Conservation (phyloP, 306 rosid species). For the Senna tora region DNA sequence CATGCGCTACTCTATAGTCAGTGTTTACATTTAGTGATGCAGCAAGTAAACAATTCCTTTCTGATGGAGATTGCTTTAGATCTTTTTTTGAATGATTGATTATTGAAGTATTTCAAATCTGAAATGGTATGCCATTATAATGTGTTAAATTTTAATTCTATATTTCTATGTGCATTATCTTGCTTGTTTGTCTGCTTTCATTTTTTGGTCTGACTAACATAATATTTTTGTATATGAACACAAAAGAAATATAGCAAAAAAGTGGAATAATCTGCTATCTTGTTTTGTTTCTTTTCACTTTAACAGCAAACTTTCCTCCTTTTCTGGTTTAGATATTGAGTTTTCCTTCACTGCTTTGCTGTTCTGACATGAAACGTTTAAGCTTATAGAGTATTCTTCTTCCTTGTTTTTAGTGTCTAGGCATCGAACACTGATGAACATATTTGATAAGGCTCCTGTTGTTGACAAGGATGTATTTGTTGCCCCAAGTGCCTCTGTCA, state of each 20-base stretch:
- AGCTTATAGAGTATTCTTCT: constrained; percentile 11
- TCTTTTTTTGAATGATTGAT: constrained; percentile 16
- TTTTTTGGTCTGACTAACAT: neutral
- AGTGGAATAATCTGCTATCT: neutral
- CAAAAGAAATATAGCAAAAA: neutral
- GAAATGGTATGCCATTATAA: neutral
- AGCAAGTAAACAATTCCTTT: neutral
- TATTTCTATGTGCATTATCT: neutral
- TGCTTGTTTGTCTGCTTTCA: neutral
- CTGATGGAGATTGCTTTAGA: neutral
- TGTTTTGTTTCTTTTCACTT: neutral
- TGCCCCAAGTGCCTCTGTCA: constrained; percentile 90
- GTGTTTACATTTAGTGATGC: neutral
- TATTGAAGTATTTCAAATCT: neutral
- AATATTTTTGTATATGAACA: neutral
- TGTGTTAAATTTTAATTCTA: too few species aligned
- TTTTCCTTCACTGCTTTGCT: neutral
- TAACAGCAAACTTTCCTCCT: neutral
- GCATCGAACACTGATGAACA: constrained; percentile 90
- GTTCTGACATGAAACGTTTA: constrained; percentile 6
- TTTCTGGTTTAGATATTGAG: neutral
- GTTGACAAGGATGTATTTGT: constrained; percentile 89
- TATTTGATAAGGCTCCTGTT: constrained; percentile 86
- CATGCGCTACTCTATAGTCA: neutral
- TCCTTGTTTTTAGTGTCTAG: constrained; percentile 64